Evolutionary conservation across 129 eudicot genomes (phyloP).

Genomic region (Tagetes patula): DNA sequence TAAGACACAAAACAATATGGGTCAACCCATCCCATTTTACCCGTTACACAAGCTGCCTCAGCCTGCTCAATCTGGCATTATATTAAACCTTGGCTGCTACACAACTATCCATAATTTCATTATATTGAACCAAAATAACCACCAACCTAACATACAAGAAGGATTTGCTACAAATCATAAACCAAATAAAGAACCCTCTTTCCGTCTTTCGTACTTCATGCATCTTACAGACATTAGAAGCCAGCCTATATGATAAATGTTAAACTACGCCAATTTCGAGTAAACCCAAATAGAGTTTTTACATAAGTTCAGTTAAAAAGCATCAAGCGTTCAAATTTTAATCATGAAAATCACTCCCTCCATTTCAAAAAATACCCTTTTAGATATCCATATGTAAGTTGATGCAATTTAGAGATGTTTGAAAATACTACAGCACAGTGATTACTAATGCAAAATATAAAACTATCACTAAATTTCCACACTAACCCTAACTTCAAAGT

Average conservation of each 20-base stretch:
- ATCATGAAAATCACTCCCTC: not conserved
- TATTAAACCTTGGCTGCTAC: not conserved
- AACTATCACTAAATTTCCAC: not conserved
- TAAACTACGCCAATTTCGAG: not conserved
- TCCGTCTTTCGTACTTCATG: not conserved
- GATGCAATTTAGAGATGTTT: not conserved
- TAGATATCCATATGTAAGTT: not conserved
- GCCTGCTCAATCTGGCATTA: not conserved
- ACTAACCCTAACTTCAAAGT: conserved; percentile 6
- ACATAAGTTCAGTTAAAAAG: conserved; percentile 5
- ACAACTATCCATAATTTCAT: not conserved
- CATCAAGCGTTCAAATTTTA: not conserved
- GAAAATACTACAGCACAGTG: not conserved
- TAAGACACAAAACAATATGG: not conserved
- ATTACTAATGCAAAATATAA: not conserved
- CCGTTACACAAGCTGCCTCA: not conserved
- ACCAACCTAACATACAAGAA: not conserved
- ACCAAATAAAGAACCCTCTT: not conserved
- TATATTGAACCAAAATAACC: not conserved
- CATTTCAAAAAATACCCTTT: not conserved
- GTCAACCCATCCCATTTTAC: not conserved
- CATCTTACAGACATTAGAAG: not conserved
- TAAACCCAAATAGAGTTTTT: not conserved
- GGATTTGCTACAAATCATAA: not conserved
- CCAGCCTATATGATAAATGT: not conserved